Percentiles rank a stretch among this genome's conserved stretches.
Conservation (phyloP, 140 eudicot genomes). For the Cichorium intybus region DNA sequence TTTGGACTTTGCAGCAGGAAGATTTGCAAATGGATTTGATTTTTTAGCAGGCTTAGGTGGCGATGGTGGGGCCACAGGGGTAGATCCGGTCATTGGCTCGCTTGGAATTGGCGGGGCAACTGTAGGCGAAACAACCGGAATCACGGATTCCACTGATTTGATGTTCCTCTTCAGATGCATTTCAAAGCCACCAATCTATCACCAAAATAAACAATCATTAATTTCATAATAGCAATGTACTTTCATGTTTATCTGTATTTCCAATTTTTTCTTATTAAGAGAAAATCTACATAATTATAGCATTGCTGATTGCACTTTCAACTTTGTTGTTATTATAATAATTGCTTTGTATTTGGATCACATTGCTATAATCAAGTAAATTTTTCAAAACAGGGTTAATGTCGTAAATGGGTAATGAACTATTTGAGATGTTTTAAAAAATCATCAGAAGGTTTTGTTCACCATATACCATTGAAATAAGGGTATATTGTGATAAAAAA, state of each 20-base stretch:
- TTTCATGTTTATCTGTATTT: neutral
- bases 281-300: no score
- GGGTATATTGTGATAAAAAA: no score
- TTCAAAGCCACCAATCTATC: constrained; percentile 74
- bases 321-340: no score
- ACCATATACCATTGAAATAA: no score
- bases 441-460: no score
- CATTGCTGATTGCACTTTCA: no score
- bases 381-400: no score
- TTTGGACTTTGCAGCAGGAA: constrained; percentile 47
- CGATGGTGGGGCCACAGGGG: constrained; percentile 44
- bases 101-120: constrained; percentile 56
- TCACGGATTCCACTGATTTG: constrained; percentile 35
- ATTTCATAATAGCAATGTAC: neutral
- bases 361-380: no score
- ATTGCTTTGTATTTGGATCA: no score
- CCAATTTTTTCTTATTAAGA: no score
- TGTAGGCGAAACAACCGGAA: constrained; percentile 39
- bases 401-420: no score
- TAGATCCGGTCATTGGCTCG: constrained; percentile 48
- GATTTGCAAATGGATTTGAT: constrained; percentile 52
- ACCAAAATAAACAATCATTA: neutral
- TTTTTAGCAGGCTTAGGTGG: constrained; percentile 43
- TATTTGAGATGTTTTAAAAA: no score
- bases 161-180: constrained; percentile 78